phyloP scores from a whole-genome alignment of 768 basidiomycete species.

The Strobilomyces echinocephalus region DNA sequence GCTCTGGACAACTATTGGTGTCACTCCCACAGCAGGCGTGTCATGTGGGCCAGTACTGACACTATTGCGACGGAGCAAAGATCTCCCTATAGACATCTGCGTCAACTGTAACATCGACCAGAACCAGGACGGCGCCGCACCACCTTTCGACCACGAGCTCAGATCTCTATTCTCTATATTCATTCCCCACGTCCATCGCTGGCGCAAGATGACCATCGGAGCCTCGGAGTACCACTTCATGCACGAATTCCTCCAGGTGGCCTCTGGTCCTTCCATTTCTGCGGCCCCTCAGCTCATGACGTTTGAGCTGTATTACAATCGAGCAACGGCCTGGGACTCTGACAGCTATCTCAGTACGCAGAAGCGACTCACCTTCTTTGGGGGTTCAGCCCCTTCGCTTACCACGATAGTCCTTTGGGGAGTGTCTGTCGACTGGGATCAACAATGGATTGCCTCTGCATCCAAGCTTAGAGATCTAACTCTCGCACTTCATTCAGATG shows the following conservation, averaged over 20 bases:
- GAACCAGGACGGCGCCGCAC: not conserved
- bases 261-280: slow-evolving; percentile 33
- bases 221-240: slow-evolving; percentile 46
- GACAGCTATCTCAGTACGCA: slow-evolving; percentile 23
- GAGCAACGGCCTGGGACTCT: too few relatives aligned
- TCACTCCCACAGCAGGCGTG: slow-evolving; percentile 25
- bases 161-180: slow-evolving; percentile 34
- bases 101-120: not conserved
- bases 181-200: slow-evolving; percentile 45
- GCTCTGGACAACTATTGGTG: slow-evolving; percentile 48
- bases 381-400: slow-evolving; percentile 49
- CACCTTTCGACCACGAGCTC: slow-evolving; percentile 21
- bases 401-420: slow-evolving; percentile 54
- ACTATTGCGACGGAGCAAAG: slow-evolving; percentile 52
- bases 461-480: slow-evolving; percentile 45
- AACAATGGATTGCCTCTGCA: slow-evolving; percentile 29
- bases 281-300: slow-evolving; percentile 51
- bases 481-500: slow-evolving; percentile 60
- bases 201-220: slow-evolving; percentile 41
- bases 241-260: slow-evolving; percentile 37
- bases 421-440: slow-evolving; percentile 65
- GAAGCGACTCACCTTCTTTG: slow-evolving; percentile 45
- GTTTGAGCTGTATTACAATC: slow-evolving; percentile 48
- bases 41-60: slow-evolving; percentile 41
- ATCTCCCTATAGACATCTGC: not conserved